These are phyloP conservation scores for Alectoria sarmentosa DNA, from an alignment of 495 filamentous ascomycete genomes.

Conservation along the genomic window DNA sequence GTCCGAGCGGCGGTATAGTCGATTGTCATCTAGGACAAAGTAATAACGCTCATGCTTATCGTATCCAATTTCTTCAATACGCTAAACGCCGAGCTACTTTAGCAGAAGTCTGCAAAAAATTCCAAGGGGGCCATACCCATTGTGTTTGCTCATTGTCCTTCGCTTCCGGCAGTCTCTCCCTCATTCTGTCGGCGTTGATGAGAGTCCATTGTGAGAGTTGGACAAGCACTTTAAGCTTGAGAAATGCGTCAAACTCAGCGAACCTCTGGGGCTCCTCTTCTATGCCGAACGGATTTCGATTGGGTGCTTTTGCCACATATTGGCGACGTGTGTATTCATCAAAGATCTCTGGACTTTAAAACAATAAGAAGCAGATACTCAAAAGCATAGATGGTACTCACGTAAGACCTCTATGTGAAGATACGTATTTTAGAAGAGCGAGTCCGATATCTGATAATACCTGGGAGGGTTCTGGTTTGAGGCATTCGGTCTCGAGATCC, in stretches of 20 bases:
- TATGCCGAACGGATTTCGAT: constrained; percentile 77
- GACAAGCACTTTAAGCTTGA: constrained; percentile 82
- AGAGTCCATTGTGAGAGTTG: constrained; percentile 90
- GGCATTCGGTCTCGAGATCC: constrained; percentile 84
- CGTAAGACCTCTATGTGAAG: constrained; percentile 87
- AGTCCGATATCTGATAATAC: constrained; percentile 78
- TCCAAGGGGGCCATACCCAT: constrained; percentile 56
- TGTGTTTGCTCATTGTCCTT: constrained; percentile 71
- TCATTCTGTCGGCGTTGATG: constrained; percentile 72
- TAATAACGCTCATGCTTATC: constrained; percentile 78
- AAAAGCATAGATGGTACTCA: constrained; percentile 40
- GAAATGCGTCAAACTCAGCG: constrained; percentile 71
- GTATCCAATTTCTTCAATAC: constrained; percentile 87
- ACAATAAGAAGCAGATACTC: constrained; percentile 1
- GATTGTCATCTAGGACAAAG: constrained; percentile 89
- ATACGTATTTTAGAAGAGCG: constrained; percentile 82
- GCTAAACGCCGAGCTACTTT: constrained; percentile 41
- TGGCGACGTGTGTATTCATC: constrained; percentile 92
- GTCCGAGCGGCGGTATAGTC: constrained; percentile 79
- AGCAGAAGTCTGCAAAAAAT: neutral
- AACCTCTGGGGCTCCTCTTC: constrained; percentile 69
- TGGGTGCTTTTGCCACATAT: constrained; percentile 74
- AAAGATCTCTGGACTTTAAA: constrained; percentile 69
- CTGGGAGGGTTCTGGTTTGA: constrained; percentile 65
- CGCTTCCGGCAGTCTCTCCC: constrained; percentile 78